Percentiles rank a stretch among this genome's conserved stretches.
These are phyloP conservation scores for Paraphaeosphaeria minitans DNA, from an alignment of 2,329 filamentous ascomycete species.

Conservation along the genomic window DNA sequence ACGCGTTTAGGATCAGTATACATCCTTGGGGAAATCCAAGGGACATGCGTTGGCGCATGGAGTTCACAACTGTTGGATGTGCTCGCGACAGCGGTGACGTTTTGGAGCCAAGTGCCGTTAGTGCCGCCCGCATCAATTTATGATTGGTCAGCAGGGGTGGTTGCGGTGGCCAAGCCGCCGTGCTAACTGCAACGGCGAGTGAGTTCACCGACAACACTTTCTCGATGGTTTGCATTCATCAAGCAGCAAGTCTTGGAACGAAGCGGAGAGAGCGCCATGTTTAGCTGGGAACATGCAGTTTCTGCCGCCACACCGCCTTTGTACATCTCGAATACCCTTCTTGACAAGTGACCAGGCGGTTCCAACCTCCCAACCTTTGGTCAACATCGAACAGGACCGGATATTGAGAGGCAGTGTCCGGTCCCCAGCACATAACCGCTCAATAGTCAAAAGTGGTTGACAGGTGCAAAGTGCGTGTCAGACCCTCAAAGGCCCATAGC, in stretches of 20 bases:
- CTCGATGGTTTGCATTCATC: slow-evolving; percentile 18
- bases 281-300: slow-evolving; percentile 5
- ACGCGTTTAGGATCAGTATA: slow-evolving; percentile 23
- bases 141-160: slow-evolving; percentile 4
- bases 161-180: slow-evolving; percentile 1
- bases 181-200: slow-evolving; percentile 2
- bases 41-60: slow-evolving; percentile 8
- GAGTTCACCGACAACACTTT: slow-evolving; percentile 9
- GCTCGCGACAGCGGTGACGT: slow-evolving; percentile 9
- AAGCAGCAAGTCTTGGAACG: slow-evolving; percentile 3
- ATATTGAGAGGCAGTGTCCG: background rate
- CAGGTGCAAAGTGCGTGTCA: background rate
- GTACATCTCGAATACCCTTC: background rate
- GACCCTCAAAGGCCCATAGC: background rate
- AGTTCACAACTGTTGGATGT: background rate
- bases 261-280: slow-evolving; percentile 5
- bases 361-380: background rate
- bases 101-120: slow-evolving; percentile 3
- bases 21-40: background rate
- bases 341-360: background rate
- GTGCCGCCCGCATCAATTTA: background rate
- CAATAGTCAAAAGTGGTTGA: background rate
- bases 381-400: background rate
- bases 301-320: slow-evolving; percentile 15
- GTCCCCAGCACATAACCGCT: background rate